These are phyloP conservation scores for Colletotrichum gloeosporioides DNA, from an alignment of 2,329 filamentous ascomycete species.

Conservation along the genomic window DNA sequence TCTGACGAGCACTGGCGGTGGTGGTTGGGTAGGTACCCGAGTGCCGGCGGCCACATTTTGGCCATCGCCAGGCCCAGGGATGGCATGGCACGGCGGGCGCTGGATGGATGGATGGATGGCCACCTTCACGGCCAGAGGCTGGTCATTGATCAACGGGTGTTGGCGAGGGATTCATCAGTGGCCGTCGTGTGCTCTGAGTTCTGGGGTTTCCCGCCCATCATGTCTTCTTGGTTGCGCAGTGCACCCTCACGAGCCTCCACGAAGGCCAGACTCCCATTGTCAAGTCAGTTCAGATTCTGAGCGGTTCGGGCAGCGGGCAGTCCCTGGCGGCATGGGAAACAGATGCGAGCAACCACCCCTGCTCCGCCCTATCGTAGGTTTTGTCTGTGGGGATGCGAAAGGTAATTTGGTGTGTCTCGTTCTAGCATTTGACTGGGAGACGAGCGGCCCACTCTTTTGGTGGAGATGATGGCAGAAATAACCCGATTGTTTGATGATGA, in stretches of 20 bases:
- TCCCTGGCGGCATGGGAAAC: slow-evolving; percentile 6
- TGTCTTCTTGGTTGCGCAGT: background rate
- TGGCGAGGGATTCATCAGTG: background rate
- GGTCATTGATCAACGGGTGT: background rate
- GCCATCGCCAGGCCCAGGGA: background rate
- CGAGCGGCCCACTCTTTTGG: background rate
- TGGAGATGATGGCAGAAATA: slow-evolving; percentile 21
- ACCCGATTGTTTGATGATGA: slow-evolving; percentile 23
- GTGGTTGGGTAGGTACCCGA: background rate
- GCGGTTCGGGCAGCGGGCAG: background rate
- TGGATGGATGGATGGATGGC: background rate
- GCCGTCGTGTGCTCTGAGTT: background rate
- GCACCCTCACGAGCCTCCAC: background rate
- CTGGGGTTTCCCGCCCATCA: background rate
- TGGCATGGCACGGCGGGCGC: background rate
- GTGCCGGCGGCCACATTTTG: background rate
- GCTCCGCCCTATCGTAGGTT: slow-evolving; percentile 20
- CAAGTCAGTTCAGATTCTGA: background rate
- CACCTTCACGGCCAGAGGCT: background rate
- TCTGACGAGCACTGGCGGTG: background rate
- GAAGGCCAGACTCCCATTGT: background rate
- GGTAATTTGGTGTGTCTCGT: slow-evolving; percentile 14
- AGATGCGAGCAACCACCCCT: slow-evolving; percentile 13
- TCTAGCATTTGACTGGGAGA: slow-evolving; percentile 5
- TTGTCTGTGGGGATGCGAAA: slow-evolving; percentile 19